phyloP scores from a whole-genome alignment of 2,329 filamentous ascomycete species.

The Massarina eburnea region DNA sequence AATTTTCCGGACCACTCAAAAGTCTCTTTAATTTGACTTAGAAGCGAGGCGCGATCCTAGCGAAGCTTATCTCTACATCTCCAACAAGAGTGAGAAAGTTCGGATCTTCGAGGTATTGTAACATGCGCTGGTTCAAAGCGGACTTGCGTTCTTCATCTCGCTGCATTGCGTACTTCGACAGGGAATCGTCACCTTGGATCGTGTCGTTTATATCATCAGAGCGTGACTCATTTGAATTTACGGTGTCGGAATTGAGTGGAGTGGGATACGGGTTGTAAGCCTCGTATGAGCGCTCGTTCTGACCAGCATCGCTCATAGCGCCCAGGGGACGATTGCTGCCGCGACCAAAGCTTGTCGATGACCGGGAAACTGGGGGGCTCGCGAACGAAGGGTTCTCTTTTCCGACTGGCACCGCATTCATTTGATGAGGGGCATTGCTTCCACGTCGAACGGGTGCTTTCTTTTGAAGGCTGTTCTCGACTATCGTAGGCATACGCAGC shows the following conservation, averaged over 20 bases:
- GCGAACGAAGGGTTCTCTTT: conserved; percentile 9
- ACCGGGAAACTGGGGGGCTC: conserved; percentile 8
- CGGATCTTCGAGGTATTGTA: conserved; percentile 52
- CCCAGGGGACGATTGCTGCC: conserved; percentile 24
- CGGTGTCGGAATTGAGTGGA: conserved; percentile 7
- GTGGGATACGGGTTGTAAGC: conserved; percentile 7
- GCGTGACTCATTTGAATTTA: neutral
- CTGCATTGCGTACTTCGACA: conserved; percentile 42
- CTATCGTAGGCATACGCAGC: conserved; percentile 38
- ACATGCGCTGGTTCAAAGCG: conserved; percentile 54
- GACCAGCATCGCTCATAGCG: conserved; percentile 11
- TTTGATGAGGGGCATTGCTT: neutral
- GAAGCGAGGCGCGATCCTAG: conserved; percentile 21
- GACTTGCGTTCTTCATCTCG: conserved; percentile 44
- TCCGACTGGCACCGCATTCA: conserved; percentile 3
- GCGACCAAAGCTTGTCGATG: conserved; percentile 8
- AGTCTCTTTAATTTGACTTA: conserved; percentile 2
- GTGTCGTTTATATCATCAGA: neutral
- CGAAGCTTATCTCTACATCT: conserved; percentile 55
- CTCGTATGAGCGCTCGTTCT: conserved; percentile 6
- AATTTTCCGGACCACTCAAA: neutral
- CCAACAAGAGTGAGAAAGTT: conserved; percentile 55
- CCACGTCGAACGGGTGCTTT: conserved; percentile 8
- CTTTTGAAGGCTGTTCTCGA: conserved; percentile 8
- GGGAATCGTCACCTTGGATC: conserved; percentile 1